A percentile compares a stretch with the other conserved stretches of the same genome.
These are phyloP conservation scores for Cladosporium sp. DNA, from an alignment of 2,329 filamentous ascomycete species.

Conservation along the genomic window DNA sequence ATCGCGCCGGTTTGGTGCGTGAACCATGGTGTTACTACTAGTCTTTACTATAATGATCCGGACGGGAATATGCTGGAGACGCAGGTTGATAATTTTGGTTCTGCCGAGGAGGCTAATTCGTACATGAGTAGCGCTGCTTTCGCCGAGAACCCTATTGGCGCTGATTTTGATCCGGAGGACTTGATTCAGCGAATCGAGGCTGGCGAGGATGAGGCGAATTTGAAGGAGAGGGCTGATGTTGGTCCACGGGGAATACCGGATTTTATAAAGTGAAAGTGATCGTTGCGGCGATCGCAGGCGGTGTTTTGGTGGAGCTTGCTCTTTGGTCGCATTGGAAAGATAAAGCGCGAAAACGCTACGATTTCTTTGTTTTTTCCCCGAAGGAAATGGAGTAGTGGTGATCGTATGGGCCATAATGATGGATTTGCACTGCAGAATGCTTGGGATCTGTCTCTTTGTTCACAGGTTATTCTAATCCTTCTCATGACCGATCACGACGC, in stretches of 20 bases:
- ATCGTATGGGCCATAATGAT: neutral
- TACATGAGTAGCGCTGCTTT: conserved; percentile 45
- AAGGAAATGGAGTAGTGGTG: neutral
- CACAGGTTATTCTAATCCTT: too few species aligned
- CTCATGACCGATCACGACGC: neutral
- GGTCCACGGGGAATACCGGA: conserved; percentile 14
- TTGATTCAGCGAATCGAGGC: conserved; percentile 33
- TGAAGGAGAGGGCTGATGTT: conserved; percentile 18
- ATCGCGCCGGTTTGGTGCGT: conserved; percentile 28
- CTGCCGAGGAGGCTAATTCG: conserved; percentile 36
- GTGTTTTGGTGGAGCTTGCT: neutral
- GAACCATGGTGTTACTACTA: conserved; percentile 30
- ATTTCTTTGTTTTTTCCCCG: neutral
- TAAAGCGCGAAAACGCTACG: neutral
- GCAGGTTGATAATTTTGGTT: conserved; percentile 29
- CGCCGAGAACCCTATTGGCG: conserved; percentile 46
- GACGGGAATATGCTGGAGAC: conserved; percentile 27
- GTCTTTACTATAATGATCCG: conserved; percentile 30
- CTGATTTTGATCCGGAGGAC: conserved; percentile 49
- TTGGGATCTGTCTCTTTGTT: neutral
- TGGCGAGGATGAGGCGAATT: conserved; percentile 27
- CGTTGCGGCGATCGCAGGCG: neutral
- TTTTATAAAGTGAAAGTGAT: neutral
- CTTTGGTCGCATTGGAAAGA: neutral
- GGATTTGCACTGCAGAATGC: neutral